Evolutionary conservation across 108 stramenopile species (phyloP).

Genomic region (Fragilaria radians): DNA sequence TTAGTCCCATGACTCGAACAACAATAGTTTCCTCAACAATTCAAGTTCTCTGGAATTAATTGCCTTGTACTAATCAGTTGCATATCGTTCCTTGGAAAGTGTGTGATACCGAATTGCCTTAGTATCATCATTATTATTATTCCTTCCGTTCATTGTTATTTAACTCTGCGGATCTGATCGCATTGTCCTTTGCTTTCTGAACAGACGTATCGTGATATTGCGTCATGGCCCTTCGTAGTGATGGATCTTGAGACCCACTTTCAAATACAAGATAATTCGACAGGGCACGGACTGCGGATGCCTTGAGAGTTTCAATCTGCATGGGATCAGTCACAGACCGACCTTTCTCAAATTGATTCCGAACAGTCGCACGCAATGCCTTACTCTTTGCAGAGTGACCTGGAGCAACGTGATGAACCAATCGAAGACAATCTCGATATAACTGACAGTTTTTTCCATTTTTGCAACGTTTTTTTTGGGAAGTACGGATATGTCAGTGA

Average conservation of each 20-base stretch:
- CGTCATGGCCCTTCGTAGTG: conserved; percentile 41
- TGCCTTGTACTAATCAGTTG: too few species aligned
- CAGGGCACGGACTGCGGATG: conserved; percentile 73
- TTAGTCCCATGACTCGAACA: too few species aligned
- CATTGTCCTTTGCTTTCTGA: neutral
- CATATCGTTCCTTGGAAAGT: too few species aligned
- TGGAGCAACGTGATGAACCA: conserved; percentile 72
- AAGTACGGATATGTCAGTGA: too few species aligned
- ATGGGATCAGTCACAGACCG: conserved; percentile 26
- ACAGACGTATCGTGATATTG: neutral
- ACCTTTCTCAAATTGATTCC: conserved; percentile 54
- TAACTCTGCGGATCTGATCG: too few species aligned
- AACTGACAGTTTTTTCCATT: too few species aligned
- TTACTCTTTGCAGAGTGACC: conserved; percentile 65
- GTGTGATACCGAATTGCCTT: too few species aligned
- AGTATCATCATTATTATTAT: too few species aligned
- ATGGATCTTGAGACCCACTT: conserved; percentile 64
- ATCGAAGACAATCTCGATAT: conserved; percentile 76
- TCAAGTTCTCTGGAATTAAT: too few species aligned
- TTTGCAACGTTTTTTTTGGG: too few species aligned
- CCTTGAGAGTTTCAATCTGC: conserved; percentile 55
- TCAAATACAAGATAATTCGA: conserved; percentile 83
- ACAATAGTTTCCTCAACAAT: too few species aligned
- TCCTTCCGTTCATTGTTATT: too few species aligned
- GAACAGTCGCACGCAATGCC: conserved; percentile 62